phyloP scores from a whole-genome alignment of 768 basidiomycete species.

The Rhodotorula diobovata region DNA sequence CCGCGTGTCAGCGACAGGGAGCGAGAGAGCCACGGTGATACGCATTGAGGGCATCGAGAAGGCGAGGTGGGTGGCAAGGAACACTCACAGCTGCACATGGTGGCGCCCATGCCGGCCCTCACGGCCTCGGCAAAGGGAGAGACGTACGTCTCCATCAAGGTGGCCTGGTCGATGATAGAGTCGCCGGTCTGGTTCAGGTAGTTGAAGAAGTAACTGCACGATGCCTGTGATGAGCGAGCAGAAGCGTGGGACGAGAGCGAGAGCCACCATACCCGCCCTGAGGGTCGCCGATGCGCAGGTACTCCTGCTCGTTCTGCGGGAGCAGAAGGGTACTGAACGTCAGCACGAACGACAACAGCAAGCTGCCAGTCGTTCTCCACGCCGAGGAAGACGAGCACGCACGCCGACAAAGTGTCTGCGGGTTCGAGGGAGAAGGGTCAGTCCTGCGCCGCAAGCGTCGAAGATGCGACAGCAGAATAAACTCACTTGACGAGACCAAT shows the following conservation, averaged over 20 bases:
- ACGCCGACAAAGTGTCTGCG: conserved; percentile 55
- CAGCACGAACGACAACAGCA: neutral
- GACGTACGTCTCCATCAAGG: conserved; percentile 43
- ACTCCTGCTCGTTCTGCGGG: conserved; percentile 51
- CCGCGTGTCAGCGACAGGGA: neutral
- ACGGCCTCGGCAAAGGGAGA: conserved; percentile 15
- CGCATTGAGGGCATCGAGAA: conserved; percentile 27
- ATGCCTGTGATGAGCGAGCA: too few species aligned
- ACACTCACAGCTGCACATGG: conserved; percentile 41
- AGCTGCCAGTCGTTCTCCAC: too few species aligned
- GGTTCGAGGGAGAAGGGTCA: neutral
- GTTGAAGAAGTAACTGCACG: conserved; percentile 17
- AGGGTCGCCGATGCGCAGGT: conserved; percentile 35
- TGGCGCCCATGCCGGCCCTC: conserved; percentile 12
- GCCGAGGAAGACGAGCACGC: too few species aligned
- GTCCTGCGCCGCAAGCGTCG: too few species aligned
- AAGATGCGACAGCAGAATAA: neutral
- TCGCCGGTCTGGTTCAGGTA: conserved; percentile 52
- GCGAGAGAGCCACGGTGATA: too few species aligned
- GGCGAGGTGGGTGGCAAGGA: conserved; percentile 42
- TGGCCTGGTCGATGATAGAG: conserved; percentile 48
- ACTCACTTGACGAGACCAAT: conserved; percentile 52
- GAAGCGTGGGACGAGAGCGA: too few species aligned
- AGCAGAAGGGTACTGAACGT: neutral
- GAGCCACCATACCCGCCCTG: conserved; percentile 1